phyloP scores from a whole-genome alignment of 176 grass and related monocot genomes.

The Cocos nucifera region DNA sequence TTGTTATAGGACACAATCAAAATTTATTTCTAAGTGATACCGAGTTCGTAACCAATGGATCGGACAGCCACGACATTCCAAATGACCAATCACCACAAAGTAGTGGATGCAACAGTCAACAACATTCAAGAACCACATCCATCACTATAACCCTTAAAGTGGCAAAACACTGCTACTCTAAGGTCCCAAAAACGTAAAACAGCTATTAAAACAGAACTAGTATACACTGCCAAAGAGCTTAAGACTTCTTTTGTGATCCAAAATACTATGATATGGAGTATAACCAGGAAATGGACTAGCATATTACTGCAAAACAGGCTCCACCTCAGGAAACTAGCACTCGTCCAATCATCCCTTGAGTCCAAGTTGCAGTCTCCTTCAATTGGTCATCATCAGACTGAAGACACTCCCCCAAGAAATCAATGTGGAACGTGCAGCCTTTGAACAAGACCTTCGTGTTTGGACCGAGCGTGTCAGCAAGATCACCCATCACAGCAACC shows the following conservation, averaged over 20 bases:
- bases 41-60: too few species aligned
- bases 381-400: constrained; percentile 59
- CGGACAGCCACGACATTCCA: too few species aligned
- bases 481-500: constrained; percentile 72
- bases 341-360: constrained; percentile 60
- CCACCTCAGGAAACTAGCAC: constrained; percentile 40
- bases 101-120: constrained; percentile 21
- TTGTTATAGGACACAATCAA: too few species aligned
- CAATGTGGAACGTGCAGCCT: constrained; percentile 49
- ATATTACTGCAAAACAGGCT: constrained; percentile 6
- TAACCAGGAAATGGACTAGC: constrained; percentile 18
- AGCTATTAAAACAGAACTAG: constrained; percentile 30
- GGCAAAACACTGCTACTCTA: constrained; percentile 20
- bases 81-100: constrained; percentile 5
- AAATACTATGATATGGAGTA: constrained; percentile 28
- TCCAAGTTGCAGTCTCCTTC: constrained; percentile 57
- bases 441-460: constrained; percentile 53
- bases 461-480: constrained; percentile 54
- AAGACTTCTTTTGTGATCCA: constrained; percentile 26
- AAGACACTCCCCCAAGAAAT: constrained; percentile 63
- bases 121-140: constrained; percentile 28
- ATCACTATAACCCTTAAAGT: constrained; percentile 4
- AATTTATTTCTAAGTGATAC: too few species aligned
- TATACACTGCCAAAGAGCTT: constrained; percentile 21
- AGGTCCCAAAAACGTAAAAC: constrained; percentile 21